Conservation (phyloP, 2,329 filamentous ascomycete genomes). For the Scedosporium boydii region DNA sequence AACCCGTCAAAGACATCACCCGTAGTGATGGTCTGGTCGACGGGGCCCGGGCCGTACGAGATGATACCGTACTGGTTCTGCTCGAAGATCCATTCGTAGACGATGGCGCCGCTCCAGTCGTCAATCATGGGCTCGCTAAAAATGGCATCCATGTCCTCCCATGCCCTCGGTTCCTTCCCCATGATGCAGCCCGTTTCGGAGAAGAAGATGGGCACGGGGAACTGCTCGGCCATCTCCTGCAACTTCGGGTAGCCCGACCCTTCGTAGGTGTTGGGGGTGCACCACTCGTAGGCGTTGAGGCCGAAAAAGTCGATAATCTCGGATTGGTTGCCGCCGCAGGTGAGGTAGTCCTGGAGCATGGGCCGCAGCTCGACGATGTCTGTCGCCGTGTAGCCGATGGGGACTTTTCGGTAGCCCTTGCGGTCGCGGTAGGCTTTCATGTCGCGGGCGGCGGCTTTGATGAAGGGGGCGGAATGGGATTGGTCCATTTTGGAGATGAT, state of each 20-base stretch:
- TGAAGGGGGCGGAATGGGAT: slow-evolving; percentile 62
- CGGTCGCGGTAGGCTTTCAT: slow-evolving; percentile 71
- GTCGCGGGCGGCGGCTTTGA: slow-evolving; percentile 74
- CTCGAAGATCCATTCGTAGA: slow-evolving; percentile 89
- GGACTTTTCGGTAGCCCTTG: slow-evolving; percentile 71
- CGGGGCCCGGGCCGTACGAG: slow-evolving; percentile 54
- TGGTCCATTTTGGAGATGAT: slow-evolving; percentile 57
- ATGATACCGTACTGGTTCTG: slow-evolving; percentile 75
- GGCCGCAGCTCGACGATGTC: slow-evolving; percentile 64
- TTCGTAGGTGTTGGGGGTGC: slow-evolving; percentile 48
- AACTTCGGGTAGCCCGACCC: slow-evolving; percentile 62
- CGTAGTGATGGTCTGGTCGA: slow-evolving; percentile 37
- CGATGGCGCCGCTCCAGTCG: slow-evolving; percentile 65
- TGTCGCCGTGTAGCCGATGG: slow-evolving; percentile 78
- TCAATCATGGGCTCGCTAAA: slow-evolving; percentile 64
- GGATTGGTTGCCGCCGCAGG: slow-evolving; percentile 60
- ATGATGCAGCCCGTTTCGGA: slow-evolving; percentile 81
- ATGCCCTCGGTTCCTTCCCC: slow-evolving; percentile 45
- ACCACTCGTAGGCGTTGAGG: slow-evolving; percentile 81
- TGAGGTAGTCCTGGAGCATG: slow-evolving; percentile 61
- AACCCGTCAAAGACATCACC: slow-evolving; percentile 57
- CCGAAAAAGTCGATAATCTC: slow-evolving; percentile 76
- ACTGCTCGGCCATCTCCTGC: slow-evolving; percentile 55
- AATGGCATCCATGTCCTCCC: slow-evolving; percentile 66
- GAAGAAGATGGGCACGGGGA: slow-evolving; percentile 81